Conservation (phyloP, 2,329 filamentous ascomycete genomes). For the Monosporascus sp. region DNA sequence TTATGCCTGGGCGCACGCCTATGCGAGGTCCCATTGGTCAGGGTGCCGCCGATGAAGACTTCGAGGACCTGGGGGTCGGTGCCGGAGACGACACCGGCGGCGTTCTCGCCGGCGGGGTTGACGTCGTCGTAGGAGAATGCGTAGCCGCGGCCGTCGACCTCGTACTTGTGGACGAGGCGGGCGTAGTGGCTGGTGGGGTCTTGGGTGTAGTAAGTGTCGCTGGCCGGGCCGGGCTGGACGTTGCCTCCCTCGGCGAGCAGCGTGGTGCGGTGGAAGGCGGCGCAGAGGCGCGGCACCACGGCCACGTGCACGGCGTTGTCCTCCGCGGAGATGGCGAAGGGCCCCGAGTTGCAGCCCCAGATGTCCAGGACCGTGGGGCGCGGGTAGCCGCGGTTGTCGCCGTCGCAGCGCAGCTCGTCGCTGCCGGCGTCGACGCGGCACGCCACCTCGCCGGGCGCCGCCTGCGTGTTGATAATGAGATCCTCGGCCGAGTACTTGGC, state of each 20-base stretch:
- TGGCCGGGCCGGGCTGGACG: conserved; percentile 35
- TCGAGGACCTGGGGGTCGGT: conserved; percentile 39
- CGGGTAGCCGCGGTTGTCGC: conserved; percentile 36
- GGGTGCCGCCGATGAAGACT: conserved; percentile 39
- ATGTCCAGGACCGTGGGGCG: conserved; percentile 42
- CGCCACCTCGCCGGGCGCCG: conserved; percentile 30
- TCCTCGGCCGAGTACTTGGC: conserved; percentile 30
- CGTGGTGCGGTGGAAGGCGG: conserved; percentile 44
- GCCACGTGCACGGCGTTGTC: conserved; percentile 38
- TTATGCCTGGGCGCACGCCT: not conserved
- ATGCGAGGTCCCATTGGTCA: not conserved
- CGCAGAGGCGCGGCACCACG: conserved; percentile 43
- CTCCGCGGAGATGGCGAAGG: conserved; percentile 32
- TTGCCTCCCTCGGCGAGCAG: conserved; percentile 41
- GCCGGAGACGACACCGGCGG: conserved; percentile 45
- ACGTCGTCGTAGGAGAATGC: conserved; percentile 67
- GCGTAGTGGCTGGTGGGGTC: conserved; percentile 51
- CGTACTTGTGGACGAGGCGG: conserved; percentile 54
- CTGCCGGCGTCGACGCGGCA: conserved; percentile 33
- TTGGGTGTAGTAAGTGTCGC: conserved; percentile 38
- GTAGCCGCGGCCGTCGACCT: conserved; percentile 57
- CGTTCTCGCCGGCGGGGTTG: conserved; percentile 50
- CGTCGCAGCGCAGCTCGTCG: conserved; percentile 32
- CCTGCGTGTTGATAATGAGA: conserved; percentile 40
- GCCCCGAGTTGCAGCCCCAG: conserved; percentile 46